These are phyloP conservation scores for Talaromyces ruber DNA, from an alignment of 495 filamentous ascomycete genomes.

Conservation along the genomic window DNA sequence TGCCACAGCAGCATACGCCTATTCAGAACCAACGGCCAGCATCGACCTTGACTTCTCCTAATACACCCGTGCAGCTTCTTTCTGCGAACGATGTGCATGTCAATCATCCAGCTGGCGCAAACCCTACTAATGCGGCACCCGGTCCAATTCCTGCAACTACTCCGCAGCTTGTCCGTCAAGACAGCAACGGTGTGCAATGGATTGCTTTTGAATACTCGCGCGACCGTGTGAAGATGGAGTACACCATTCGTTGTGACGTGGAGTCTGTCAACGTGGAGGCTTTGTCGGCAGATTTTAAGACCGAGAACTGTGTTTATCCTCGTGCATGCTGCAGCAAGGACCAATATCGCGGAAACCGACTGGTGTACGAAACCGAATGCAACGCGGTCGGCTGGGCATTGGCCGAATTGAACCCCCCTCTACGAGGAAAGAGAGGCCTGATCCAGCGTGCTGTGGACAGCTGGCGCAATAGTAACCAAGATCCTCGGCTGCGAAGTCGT, in stretches of 20 bases:
- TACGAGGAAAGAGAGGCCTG: conserved; percentile 86
- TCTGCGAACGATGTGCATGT: conserved; percentile 42
- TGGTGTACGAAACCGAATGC: conserved; percentile 97
- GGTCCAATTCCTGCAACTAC: conserved; percentile 98
- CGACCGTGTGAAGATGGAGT: conserved; percentile 98
- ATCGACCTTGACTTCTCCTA: conserved; percentile 23
- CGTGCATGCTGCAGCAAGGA: conserved; percentile 92
- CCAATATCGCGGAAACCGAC: conserved; percentile 87
- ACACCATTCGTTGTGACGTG: conserved; percentile 96
- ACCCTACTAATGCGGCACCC: conserved; percentile 88
- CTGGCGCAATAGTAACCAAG: conserved; percentile 98
- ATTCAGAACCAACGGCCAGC: conserved; percentile 22
- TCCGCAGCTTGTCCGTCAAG: conserved; percentile 87
- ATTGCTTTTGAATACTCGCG: conserved; percentile 98
- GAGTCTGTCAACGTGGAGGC: conserved; percentile 90
- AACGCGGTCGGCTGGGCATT: conserved; percentile 97
- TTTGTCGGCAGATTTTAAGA: conserved; percentile 82
- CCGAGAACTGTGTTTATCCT: conserved; percentile 96
- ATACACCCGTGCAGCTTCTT: conserved; percentile 42
- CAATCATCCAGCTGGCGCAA: conserved; percentile 35
- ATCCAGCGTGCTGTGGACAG: conserved; percentile 97
- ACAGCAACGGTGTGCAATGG: conserved; percentile 96
- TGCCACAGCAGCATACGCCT: conserved; percentile 37
- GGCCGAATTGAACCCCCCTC: conserved; percentile 81
- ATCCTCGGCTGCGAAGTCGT: conserved; percentile 79